Percentiles rank a stretch among this genome's conserved stretches.
Conservation (phyloP, 257 asterid genomes). For the Solanum paucissectum region DNA sequence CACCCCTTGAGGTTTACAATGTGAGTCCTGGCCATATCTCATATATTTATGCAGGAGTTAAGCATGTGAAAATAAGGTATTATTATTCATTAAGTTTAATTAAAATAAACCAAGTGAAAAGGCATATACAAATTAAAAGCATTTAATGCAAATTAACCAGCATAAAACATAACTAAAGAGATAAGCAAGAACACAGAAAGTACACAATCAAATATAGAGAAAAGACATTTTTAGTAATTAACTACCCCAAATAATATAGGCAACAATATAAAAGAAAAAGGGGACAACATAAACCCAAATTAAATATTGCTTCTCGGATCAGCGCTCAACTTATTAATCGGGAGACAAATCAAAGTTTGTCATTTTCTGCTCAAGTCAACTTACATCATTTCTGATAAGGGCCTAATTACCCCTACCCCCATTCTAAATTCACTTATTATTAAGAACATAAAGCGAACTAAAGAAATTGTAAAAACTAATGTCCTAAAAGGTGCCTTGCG, state of each 20-base stretch:
- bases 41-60: not conserved
- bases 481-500: not conserved
- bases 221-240: not conserved
- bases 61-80: not conserved
- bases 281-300: not conserved
- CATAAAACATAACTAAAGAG: not conserved
- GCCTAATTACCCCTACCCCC: not conserved
- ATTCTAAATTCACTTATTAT: not conserved
- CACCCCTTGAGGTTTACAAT: not conserved
- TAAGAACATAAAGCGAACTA: not conserved
- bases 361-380: not conserved
- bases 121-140: not conserved
- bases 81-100: not conserved
- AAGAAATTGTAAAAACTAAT: not conserved
- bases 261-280: not conserved
- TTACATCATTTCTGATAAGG: not conserved
- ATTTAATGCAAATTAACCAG: not conserved
- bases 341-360: not conserved
- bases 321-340: not conserved
- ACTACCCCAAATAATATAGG: not conserved
- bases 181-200: not conserved
- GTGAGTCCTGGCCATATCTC: not conserved
- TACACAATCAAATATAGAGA: not conserved
- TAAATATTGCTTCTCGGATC: not conserved
- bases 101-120: not conserved